Evolutionary conservation across 176 grass and related monocot species (phyloP).

Genomic region (Zea luxurians): DNA sequence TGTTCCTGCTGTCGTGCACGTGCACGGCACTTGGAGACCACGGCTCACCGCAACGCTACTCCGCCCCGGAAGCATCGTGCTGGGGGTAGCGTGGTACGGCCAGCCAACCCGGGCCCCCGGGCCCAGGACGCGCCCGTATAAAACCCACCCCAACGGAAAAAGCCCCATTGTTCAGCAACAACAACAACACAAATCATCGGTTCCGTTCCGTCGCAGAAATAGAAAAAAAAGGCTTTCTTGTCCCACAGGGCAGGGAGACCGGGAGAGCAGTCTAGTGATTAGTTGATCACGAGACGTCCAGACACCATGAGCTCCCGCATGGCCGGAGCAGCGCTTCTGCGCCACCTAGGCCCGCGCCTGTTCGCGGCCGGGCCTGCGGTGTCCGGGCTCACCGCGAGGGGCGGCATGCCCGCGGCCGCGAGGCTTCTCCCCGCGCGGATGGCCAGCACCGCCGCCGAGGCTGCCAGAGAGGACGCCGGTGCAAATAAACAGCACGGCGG

Average conservation of each 20-base stretch:
- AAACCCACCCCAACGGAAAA: not conserved
- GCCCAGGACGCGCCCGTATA: constrained; percentile 5
- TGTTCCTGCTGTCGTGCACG: not conserved
- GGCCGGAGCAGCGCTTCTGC: constrained; percentile 41
- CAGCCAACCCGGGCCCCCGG: not conserved
- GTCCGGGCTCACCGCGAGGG: constrained; percentile 31
- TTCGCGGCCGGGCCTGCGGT: constrained; percentile 30
- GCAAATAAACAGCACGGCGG: not conserved
- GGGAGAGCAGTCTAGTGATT: not conserved
- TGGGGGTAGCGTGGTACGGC: not conserved
- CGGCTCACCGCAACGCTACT: not conserved
- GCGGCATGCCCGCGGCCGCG: constrained; percentile 22
- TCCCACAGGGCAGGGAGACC: not conserved
- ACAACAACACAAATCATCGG: constrained; percentile 13
- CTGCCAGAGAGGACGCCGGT: constrained; percentile 4
- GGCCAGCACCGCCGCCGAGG: constrained; percentile 34
- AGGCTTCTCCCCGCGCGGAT: constrained; percentile 47
- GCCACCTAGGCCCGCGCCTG: constrained; percentile 47
- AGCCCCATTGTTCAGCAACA: not conserved
- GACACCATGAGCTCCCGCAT: constrained; percentile 51
- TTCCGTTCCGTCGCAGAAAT: not conserved
- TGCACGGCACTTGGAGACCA: constrained; percentile 17
- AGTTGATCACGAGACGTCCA: not conserved
- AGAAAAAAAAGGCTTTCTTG: not conserved
- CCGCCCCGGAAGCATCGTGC: constrained; percentile 31